phyloP scores from a whole-genome alignment of 2,329 filamentous ascomycete genomes.

The Huntiella bhutanensis region DNA sequence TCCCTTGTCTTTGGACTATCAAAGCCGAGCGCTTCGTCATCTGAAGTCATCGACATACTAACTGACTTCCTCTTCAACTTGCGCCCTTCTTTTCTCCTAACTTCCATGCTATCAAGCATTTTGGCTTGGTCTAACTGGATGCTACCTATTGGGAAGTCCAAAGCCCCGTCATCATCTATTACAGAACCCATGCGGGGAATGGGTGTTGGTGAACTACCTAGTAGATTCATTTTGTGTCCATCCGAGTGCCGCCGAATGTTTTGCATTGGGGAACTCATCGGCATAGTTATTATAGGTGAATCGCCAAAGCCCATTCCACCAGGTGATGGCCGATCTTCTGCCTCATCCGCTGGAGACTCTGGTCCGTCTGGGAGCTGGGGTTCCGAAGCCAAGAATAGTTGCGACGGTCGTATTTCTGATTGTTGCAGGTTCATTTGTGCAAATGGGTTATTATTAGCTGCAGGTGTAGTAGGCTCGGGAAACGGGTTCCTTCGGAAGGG shows the following conservation, averaged over 20 bases:
- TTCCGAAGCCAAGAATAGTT: conserved; percentile 32
- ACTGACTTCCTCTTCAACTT: conserved; percentile 3
- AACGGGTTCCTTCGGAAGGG: conserved; percentile 16
- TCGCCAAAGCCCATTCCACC: too few relatives aligned
- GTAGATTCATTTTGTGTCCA: too few relatives aligned
- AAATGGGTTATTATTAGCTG: conserved; percentile 30
- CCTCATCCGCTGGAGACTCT: too few relatives aligned
- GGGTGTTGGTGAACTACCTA: too few relatives aligned
- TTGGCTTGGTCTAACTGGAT: too few relatives aligned
- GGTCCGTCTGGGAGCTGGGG: conserved; percentile 25
- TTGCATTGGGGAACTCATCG: too few relatives aligned
- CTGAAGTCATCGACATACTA: conserved; percentile 27
- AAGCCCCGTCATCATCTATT: conserved; percentile 8
- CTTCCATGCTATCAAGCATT: too few relatives aligned
- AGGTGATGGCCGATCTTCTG: too few relatives aligned
- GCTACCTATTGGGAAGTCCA: conserved; percentile 9
- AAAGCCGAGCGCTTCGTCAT: background rate
- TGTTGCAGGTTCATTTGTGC: conserved; percentile 1
- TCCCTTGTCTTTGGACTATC: background rate
- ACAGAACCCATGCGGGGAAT: too few relatives aligned
- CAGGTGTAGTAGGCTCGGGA: conserved; percentile 29
- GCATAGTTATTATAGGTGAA: too few relatives aligned
- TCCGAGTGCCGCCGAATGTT: too few relatives aligned
- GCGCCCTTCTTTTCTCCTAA: too few relatives aligned
- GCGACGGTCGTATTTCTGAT: conserved; percentile 18